phyloP scores from a whole-genome alignment of 257 asterid genomes.

The Schizonepeta tenuifolia region DNA sequence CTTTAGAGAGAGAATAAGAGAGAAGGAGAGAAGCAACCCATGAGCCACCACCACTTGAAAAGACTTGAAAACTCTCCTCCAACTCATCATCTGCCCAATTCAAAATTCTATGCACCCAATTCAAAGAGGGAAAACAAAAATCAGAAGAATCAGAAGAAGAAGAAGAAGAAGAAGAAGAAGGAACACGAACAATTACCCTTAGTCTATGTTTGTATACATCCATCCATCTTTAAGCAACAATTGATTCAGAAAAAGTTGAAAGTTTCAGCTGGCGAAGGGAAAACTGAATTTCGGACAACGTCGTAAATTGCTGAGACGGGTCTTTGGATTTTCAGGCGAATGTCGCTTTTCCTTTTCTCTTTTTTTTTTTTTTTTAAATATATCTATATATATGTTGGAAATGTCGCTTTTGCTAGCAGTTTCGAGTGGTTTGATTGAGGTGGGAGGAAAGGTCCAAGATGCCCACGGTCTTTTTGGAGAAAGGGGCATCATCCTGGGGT shows the following conservation, averaged over 20 bases:
- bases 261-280: slow-evolving; percentile 32
- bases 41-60: slow-evolving; percentile 81
- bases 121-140: neutral
- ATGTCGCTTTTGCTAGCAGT: slow-evolving; percentile 18
- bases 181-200: neutral
- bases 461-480: slow-evolving; percentile 7
- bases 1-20: slow-evolving; percentile 75
- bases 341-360: slow-evolving; percentile 6
- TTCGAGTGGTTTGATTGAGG: slow-evolving; percentile 17
- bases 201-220: neutral
- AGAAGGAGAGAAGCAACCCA: slow-evolving; percentile 76
- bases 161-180: too few relatives aligned
- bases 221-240: slow-evolving; percentile 15
- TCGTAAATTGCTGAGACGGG: slow-evolving; percentile 19
- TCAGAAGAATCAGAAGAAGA: too few relatives aligned
- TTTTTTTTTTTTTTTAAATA: neutral
- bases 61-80: slow-evolving; percentile 83
- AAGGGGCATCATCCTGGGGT: neutral
- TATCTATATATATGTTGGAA: neutral
- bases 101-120: slow-evolving; percentile 23
- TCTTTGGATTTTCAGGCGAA: slow-evolving; percentile 28
- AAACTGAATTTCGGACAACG: slow-evolving; percentile 22
- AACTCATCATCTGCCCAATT: slow-evolving; percentile 51
- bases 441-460: slow-evolving; percentile 29
- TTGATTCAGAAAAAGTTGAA: slow-evolving; percentile 5